Base-by-base conservation (phyloP, 306 rosid genomes). In the Trifolium pratense region DNA sequence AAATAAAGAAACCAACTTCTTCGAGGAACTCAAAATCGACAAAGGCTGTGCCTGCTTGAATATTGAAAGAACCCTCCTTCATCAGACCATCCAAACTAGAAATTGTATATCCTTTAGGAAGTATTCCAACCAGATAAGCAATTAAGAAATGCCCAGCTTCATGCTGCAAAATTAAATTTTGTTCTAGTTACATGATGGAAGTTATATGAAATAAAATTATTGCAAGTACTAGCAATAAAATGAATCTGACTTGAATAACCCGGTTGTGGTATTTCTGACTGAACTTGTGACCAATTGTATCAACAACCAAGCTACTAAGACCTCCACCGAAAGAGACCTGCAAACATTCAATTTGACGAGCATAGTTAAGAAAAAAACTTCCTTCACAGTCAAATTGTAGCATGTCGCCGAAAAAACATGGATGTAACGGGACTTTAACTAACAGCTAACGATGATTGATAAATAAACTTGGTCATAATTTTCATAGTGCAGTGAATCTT, bases 111-210 rank as follows among this genome's bases (percentile, higher is more conserved):
- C 95, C 86, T 84, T 86, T 89, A 0, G 98, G 97, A 78, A 94
- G 92, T 79, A 94, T 82, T 23, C 98, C 97, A 43, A 91, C 79
- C 70, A 89, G 86, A 83, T 94, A 91, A 53, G 98, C 98, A 43
- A 91, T 84, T 78, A 94, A 80, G 84, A 94, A 89, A 85, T 91
- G 97, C 1, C 98, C 98, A 66, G 98, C 98, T 88, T 94, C 98
- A 78, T 94, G 98, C 98, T 94, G 92, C 90, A 81, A 58, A 66
- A 40, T 65, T 60, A 75, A 39, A 49, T 60, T n/a, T 31, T 76
- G 39, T 39, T 57, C 48, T 17, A 21, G 79, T 80, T 71, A 71
- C 76, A 37, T 26, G 71, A 72, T 55, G 68, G 1, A 17, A 52
- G 12, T 17, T 45, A 48, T 4, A 14, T 63, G n/a, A 78, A 74